Evolutionary conservation across 2,329 filamentous ascomycete genomes (phyloP).

Genomic region (Penicillium hesseltinei): DNA sequence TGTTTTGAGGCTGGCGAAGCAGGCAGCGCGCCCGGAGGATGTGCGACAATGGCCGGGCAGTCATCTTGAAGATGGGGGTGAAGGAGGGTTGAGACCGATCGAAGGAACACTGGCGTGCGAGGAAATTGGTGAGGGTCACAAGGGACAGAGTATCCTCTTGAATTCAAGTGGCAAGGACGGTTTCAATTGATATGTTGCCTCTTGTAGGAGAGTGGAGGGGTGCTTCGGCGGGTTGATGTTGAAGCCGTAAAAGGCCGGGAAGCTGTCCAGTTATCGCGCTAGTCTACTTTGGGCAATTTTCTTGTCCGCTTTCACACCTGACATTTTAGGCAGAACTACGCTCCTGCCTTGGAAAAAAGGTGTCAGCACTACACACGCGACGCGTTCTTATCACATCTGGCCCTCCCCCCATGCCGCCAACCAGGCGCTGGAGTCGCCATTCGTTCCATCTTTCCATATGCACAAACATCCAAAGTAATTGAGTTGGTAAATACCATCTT

Average conservation of each 20-base stretch:
- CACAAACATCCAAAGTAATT: not conserved
- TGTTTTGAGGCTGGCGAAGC: constrained; percentile 35
- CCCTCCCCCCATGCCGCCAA: constrained; percentile 8
- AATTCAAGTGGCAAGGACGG: constrained; percentile 9
- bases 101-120: constrained; percentile 5
- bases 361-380: constrained; percentile 29
- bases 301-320: constrained; percentile 28
- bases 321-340: constrained; percentile 15
- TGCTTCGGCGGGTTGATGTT: constrained; percentile 35
- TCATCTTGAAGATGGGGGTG: constrained; percentile 36
- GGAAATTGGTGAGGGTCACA: not conserved
- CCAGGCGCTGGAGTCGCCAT: constrained; percentile 16
- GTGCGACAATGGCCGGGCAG: constrained; percentile 39
- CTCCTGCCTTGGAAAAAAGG: constrained; percentile 23
- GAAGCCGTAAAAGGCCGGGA: constrained; percentile 41
- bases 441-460: constrained; percentile 11
- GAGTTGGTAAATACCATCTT: not conserved
- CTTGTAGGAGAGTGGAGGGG: constrained; percentile 30
- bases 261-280: constrained; percentile 30
- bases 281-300: constrained; percentile 29
- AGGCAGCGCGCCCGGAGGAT: constrained; percentile 42
- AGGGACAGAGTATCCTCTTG: constrained; percentile 17
- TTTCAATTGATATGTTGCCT: constrained; percentile 30
- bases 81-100: constrained; percentile 12
- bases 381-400: constrained; percentile 28